These are phyloP conservation scores for Citrullus colocynthis DNA, from an alignment of 306 rosid species.

Conservation along the genomic window DNA sequence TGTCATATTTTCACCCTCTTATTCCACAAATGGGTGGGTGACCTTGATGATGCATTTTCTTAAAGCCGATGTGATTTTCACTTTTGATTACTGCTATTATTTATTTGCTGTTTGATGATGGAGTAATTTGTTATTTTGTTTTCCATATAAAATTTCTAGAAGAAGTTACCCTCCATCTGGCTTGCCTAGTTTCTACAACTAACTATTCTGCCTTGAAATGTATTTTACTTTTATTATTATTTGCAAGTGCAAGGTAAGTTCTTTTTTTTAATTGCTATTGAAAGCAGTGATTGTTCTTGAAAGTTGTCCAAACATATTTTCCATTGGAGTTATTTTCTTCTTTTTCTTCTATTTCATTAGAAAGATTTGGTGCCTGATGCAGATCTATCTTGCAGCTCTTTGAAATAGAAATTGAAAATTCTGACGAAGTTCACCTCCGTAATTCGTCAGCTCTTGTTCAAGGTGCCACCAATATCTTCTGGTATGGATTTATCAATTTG, in stretches of 20 bases:
- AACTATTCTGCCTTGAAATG: neutral
- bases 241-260: neutral
- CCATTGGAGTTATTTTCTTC: slow-evolving; percentile 2
- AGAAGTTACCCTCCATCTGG: neutral
- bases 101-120: neutral
- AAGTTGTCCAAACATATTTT: neutral
- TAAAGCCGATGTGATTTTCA: slow-evolving; percentile 4
- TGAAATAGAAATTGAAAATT: slow-evolving; percentile 68
- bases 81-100: slow-evolving; percentile 1
- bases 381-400: slow-evolving; percentile 48
- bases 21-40: slow-evolving; percentile 94
- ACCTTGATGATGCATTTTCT: neutral
- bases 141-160: neutral
- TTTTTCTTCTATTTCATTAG: slow-evolving; percentile 2
- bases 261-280: neutral
- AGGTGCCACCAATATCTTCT: slow-evolving; percentile 92
- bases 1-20: slow-evolving; percentile 80
- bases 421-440: slow-evolving; percentile 92
- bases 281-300: neutral
- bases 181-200: neutral
- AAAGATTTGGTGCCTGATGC: neutral
- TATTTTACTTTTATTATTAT: neutral
- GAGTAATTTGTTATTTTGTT: neutral
- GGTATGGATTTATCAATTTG: slow-evolving; percentile 43
- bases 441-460: slow-evolving; percentile 94